These are phyloP conservation scores for Strobilomyces echinocephalus DNA, from an alignment of 768 basidiomycete species.

Conservation along the genomic window DNA sequence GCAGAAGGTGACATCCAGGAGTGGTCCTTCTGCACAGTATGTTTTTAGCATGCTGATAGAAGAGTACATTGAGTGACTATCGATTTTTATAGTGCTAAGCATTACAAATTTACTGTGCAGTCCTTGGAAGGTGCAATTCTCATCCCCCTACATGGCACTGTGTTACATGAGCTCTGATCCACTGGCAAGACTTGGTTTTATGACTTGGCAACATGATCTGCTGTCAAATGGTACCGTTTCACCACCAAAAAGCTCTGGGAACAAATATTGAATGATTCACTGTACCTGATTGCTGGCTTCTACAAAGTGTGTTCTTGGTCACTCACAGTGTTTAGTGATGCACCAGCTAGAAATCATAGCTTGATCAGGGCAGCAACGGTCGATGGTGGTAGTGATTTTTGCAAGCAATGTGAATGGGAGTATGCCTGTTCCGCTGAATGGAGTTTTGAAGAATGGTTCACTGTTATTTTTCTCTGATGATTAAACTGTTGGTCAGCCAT, in stretches of 20 bases:
- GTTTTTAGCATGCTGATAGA: not conserved
- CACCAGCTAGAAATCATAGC: not conserved
- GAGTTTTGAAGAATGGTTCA: not conserved
- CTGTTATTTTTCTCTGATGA: too few species aligned
- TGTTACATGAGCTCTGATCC: conserved; percentile 10
- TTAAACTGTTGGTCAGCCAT: not conserved
- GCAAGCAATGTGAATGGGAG: not conserved
- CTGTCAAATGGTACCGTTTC: conserved; percentile 21
- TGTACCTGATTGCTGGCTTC: not conserved
- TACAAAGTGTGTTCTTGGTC: not conserved
- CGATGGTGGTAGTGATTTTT: not conserved
- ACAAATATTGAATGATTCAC: not conserved
- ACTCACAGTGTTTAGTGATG: not conserved
- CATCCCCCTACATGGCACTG: conserved; percentile 26
- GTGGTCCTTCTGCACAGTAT: not conserved
- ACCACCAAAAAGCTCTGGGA: not conserved
- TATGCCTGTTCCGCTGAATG: not conserved
- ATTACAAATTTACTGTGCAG: not conserved
- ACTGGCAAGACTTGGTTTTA: conserved; percentile 5
- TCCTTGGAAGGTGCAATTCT: conserved; percentile 26
- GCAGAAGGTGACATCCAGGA: not conserved
- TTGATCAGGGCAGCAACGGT: not conserved
- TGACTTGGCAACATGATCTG: conserved; percentile 12
- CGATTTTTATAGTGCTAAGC: not conserved
- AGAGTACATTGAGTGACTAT: not conserved